These are phyloP conservation scores for Boletus smithii DNA, from an alignment of 1,284 basidiomycete genomes.

Conservation along the genomic window DNA sequence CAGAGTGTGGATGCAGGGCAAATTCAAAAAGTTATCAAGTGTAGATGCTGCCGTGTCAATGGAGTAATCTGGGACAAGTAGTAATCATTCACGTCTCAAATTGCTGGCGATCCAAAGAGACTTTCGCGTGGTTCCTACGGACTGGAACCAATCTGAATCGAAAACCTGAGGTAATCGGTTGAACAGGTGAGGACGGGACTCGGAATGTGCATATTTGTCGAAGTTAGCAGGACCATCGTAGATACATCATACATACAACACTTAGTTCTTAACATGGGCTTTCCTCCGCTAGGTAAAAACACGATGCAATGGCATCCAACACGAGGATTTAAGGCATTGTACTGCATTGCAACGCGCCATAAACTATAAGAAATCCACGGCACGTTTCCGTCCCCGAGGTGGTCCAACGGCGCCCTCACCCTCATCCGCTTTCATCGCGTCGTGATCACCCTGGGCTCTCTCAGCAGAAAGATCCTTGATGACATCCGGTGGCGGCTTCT, in stretches of 20 bases:
- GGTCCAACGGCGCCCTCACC: conserved; percentile 18
- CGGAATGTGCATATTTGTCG: too few species aligned
- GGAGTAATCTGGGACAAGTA: background rate
- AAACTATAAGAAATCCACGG: conserved; percentile 52
- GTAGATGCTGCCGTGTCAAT: background rate
- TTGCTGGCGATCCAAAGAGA: background rate
- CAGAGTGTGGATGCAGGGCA: conserved; percentile 90
- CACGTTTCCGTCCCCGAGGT: conserved; percentile 53
- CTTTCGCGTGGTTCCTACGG: too few species aligned
- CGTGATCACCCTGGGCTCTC: conserved; percentile 4
- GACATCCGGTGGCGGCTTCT: conserved; percentile 27
- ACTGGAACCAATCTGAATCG: too few species aligned
- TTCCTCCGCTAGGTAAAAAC: background rate
- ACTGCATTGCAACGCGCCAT: background rate
- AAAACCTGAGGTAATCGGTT: too few species aligned
- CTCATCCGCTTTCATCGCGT: conserved; percentile 3
- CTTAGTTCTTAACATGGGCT: too few species aligned
- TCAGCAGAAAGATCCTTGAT: conserved; percentile 17
- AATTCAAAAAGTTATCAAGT: conserved; percentile 45
- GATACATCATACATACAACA: background rate
- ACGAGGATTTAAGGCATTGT: background rate
- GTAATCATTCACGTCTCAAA: background rate
- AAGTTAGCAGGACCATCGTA: background rate
- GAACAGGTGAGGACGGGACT: background rate
- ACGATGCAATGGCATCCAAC: background rate